phyloP scores from a whole-genome alignment of 257 asterid genomes.

The Thymus quinquecostatus region DNA sequence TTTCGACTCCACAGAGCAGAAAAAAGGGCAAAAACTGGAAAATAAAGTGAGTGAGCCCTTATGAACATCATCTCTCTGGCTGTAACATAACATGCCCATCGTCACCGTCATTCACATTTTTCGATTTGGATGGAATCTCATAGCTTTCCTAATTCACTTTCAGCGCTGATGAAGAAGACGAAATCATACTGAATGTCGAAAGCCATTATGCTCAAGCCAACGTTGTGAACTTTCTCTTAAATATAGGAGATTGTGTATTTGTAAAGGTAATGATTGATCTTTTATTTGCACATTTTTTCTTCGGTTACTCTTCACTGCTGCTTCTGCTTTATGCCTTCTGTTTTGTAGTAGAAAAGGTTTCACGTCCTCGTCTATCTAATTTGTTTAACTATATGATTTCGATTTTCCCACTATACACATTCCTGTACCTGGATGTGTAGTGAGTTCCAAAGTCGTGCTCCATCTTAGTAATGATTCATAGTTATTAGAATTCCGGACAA shows the following conservation, averaged over 20 bases:
- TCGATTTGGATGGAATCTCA: slow-evolving; percentile 25
- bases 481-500: slow-evolving; percentile 34
- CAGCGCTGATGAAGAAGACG: slow-evolving; percentile 85
- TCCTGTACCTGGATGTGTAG: no score
- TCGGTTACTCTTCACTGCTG: no score
- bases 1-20: slow-evolving; percentile 55
- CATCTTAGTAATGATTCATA: slow-evolving; percentile 17
- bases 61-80: slow-evolving; percentile 43
- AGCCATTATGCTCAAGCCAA: slow-evolving; percentile 87
- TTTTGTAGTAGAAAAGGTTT: neutral
- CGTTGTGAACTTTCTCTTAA: slow-evolving; percentile 48
- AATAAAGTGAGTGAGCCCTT: slow-evolving; percentile 69
- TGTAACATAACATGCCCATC: slow-evolving; percentile 40
- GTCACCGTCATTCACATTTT: slow-evolving; percentile 30
- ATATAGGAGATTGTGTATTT: slow-evolving; percentile 74
- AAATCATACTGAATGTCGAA: slow-evolving; percentile 69
- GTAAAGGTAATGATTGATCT: slow-evolving; percentile 55
- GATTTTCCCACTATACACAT: no score
- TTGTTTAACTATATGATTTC: neutral
- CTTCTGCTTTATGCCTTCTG: no score
- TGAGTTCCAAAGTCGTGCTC: no score
- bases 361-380: neutral
- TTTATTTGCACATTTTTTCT: no score
- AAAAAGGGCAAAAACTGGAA: slow-evolving; percentile 59
- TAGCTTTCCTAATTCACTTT: slow-evolving; percentile 31